Evolutionary conservation across 352 stramenopile species (phyloP).

Genomic region (Globisporangium heterothallicum): DNA sequence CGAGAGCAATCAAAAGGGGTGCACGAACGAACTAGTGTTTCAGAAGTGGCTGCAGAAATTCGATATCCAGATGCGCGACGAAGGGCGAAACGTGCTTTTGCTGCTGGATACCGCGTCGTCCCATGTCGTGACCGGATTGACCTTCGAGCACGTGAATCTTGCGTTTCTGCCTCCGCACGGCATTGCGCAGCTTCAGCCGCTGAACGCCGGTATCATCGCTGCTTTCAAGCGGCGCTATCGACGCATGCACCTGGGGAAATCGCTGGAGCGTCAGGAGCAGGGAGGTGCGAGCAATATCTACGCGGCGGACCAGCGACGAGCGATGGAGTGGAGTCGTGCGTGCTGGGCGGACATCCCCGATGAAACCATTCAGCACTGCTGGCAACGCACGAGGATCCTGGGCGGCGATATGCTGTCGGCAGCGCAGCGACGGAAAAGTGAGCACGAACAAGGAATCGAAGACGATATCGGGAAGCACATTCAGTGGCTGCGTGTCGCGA

Average conservation of each 20-base stretch:
- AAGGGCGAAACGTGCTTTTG: constrained; percentile 11
- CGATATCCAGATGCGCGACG: constrained; percentile 11
- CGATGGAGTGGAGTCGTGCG: constrained; percentile 5
- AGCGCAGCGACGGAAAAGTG: constrained; percentile 3
- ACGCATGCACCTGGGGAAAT: constrained; percentile 8
- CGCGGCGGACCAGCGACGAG: constrained; percentile 8
- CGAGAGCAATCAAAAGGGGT: constrained; percentile 13
- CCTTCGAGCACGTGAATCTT: constrained; percentile 12
- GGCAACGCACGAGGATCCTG: background rate
- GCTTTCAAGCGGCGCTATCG: constrained; percentile 16
- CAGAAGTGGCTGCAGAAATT: constrained; percentile 12
- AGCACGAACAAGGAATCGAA: constrained; percentile 5
- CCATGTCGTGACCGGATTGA: constrained; percentile 12
- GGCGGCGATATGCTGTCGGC: constrained; percentile 6
- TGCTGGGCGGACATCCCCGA: background rate
- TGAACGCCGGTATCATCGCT: constrained; percentile 13
- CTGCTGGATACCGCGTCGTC: constrained; percentile 15
- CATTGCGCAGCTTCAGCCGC: constrained; percentile 9
- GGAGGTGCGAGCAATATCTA: constrained; percentile 9
- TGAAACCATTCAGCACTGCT: constrained; percentile 2
- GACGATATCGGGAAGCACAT: constrained; percentile 6
- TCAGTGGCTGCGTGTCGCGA: constrained; percentile 4
- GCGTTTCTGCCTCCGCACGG: constrained; percentile 2
- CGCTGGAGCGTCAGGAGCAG: constrained; percentile 12
- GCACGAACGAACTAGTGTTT: constrained; percentile 15